These are phyloP conservation scores for Coemansia sp. DNA, from an alignment of 192 early-diverging fungal species.

Conservation along the genomic window DNA sequence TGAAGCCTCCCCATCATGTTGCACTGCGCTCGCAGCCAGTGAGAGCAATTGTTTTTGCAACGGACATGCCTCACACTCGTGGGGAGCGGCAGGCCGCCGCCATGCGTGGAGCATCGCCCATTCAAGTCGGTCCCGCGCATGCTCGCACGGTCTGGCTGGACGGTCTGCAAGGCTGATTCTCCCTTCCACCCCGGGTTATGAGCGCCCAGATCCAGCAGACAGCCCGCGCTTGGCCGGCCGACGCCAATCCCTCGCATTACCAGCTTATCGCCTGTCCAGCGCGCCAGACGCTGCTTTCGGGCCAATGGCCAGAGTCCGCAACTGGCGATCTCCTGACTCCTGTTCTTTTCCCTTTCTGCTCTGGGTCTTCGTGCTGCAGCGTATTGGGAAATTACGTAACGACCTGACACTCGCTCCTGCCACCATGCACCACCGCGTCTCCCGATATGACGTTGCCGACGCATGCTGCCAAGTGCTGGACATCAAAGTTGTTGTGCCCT, in stretches of 20 bases:
- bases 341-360: background rate
- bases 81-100: background rate
- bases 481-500: background rate
- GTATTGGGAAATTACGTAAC: background rate
- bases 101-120: background rate
- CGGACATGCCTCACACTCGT: background rate
- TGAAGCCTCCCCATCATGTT: background rate
- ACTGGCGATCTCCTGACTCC: constrained; percentile 2
- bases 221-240: background rate
- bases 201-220: background rate
- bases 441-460: background rate
- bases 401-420: background rate
- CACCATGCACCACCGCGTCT: background rate
- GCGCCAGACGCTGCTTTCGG: background rate
- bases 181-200: background rate
- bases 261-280: background rate
- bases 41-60: background rate
- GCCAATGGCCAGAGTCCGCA: background rate
- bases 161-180: background rate
- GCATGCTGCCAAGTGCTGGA: background rate
- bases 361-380: too few relatives aligned
- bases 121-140: background rate
- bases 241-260: too few relatives aligned
- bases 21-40: background rate
- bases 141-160: background rate